phyloP scores from a whole-genome alignment of 176 grass and related monocot species.

The Aechmea fasciata region DNA sequence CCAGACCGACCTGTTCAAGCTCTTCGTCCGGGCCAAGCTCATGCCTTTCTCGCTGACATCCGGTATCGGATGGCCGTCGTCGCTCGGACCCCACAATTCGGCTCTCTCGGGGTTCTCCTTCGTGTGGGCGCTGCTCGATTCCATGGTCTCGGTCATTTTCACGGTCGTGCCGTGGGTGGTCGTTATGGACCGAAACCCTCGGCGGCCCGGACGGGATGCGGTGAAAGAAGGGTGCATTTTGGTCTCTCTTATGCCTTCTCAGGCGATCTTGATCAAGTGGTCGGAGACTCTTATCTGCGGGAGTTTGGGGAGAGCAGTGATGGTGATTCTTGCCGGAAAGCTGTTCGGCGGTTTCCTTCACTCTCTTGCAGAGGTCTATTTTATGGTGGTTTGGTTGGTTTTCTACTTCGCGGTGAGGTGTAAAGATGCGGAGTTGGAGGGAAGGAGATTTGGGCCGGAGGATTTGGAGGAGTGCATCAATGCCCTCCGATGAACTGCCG shows the following conservation, averaged over 20 bases:
- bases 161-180: slow-evolving; percentile 87
- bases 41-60: slow-evolving; percentile 68
- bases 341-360: slow-evolving; percentile 56
- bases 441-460: slow-evolving; percentile 53
- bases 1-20: slow-evolving; percentile 70
- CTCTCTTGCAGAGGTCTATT: slow-evolving; percentile 65
- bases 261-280: slow-evolving; percentile 77
- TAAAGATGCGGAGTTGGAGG: slow-evolving; percentile 48
- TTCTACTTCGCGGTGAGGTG: slow-evolving; percentile 71
- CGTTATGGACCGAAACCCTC: slow-evolving; percentile 66
- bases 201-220: slow-evolving; percentile 47
- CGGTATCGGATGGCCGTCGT: slow-evolving; percentile 36
- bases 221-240: slow-evolving; percentile 88
- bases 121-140: slow-evolving; percentile 68
- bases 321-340: slow-evolving; percentile 53
- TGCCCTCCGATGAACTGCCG: slow-evolving; percentile 35
- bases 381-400: slow-evolving; percentile 86
- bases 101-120: slow-evolving; percentile 59
- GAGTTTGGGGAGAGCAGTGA: slow-evolving; percentile 46
- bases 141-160: slow-evolving; percentile 62
- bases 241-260: slow-evolving; percentile 57
- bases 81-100: slow-evolving; percentile 33
- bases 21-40: slow-evolving; percentile 67
- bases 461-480: slow-evolving; percentile 71
- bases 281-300: slow-evolving; percentile 73